Percentiles rank a stretch among this genome's conserved stretches.
Evolutionary conservation across 2,329 filamentous ascomycete genomes (phyloP).

Genomic region (Exophiala aquamarina): DNA sequence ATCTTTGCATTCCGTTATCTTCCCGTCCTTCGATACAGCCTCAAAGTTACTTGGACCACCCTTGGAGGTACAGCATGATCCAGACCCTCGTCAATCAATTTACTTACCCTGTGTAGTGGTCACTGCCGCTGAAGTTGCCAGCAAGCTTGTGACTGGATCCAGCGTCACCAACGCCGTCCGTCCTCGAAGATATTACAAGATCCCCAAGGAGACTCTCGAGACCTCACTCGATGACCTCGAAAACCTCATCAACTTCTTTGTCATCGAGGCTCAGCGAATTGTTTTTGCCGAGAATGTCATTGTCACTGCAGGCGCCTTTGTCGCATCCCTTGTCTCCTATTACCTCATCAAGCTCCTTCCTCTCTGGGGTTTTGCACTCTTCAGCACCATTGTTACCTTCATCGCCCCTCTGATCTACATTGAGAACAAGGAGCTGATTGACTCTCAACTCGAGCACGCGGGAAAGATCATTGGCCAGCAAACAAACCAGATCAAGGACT

Average conservation of each 20-base stretch:
- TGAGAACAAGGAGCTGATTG: conserved; percentile 64
- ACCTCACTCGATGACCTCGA: conserved; percentile 61
- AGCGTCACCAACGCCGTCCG: conserved; percentile 62
- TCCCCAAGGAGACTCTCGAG: conserved; percentile 64
- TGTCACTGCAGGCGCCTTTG: conserved; percentile 60
- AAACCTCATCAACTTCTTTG: conserved; percentile 67
- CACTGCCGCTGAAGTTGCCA: conserved; percentile 58
- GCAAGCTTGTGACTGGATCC: conserved; percentile 56
- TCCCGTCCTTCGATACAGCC: conserved; percentile 60
- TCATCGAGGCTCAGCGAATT: conserved; percentile 67
- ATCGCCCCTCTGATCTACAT: conserved; percentile 63
- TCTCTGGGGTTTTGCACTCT: conserved; percentile 62
- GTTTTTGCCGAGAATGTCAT: conserved; percentile 66
- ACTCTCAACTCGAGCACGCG: conserved; percentile 57
- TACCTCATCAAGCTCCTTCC: conserved; percentile 66
- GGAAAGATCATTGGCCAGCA: conserved; percentile 57
- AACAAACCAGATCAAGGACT: conserved; percentile 58
- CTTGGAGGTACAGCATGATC: conserved; percentile 50
- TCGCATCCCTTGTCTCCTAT: conserved; percentile 59
- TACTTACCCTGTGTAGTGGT: conserved; percentile 36
- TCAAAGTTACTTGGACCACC: conserved; percentile 60
- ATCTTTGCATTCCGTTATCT: conserved; percentile 66
- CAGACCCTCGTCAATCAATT: not conserved
- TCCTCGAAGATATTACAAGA: conserved; percentile 65
- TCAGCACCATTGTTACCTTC: conserved; percentile 58